Conservation (phyloP, 768 basidiomycete species). For the Dictyophora rubrovolvata region DNA sequence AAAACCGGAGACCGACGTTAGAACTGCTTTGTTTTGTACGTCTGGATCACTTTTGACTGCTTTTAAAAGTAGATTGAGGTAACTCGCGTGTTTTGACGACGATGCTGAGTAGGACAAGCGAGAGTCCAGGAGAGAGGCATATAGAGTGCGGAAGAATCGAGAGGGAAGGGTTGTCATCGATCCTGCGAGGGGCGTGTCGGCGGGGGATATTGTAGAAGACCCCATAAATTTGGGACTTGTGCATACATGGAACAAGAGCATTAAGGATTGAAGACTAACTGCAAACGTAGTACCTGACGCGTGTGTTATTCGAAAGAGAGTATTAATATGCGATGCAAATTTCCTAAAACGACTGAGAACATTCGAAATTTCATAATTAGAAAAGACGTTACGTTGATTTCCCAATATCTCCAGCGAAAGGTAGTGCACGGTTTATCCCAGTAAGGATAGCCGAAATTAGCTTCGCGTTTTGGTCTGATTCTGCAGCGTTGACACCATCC, state of each 20-base stretch:
- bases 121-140: constrained; percentile 77
- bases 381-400: constrained; percentile 41
- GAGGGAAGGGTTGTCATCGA: constrained; percentile 38
- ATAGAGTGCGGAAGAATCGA: constrained; percentile 75
- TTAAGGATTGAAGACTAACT: constrained; percentile 85
- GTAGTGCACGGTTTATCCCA: constrained; percentile 90
- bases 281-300: constrained; percentile 78
- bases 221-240: constrained; percentile 17
- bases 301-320: constrained; percentile 90
- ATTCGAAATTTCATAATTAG: too few species aligned
- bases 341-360: constrained; percentile 26
- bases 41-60: constrained; percentile 64
- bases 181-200: too few species aligned
- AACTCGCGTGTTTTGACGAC: constrained; percentile 86
- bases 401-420: constrained; percentile 71
- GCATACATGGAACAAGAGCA: constrained; percentile 69
- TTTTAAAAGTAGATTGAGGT: constrained; percentile 88
- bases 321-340: constrained; percentile 80
- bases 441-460: constrained; percentile 85
- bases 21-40: constrained; percentile 10
- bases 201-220: constrained; percentile 28
- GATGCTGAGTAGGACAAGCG: constrained; percentile 58
- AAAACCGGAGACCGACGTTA: constrained; percentile 3
- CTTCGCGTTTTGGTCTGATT: constrained; percentile 72
- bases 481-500: constrained; percentile 46